Percentiles rank a stretch among this genome's conserved stretches.
Conservation (phyloP, 192 early-diverging fungal species). For the Gaertneriomyces semiglobifer region DNA sequence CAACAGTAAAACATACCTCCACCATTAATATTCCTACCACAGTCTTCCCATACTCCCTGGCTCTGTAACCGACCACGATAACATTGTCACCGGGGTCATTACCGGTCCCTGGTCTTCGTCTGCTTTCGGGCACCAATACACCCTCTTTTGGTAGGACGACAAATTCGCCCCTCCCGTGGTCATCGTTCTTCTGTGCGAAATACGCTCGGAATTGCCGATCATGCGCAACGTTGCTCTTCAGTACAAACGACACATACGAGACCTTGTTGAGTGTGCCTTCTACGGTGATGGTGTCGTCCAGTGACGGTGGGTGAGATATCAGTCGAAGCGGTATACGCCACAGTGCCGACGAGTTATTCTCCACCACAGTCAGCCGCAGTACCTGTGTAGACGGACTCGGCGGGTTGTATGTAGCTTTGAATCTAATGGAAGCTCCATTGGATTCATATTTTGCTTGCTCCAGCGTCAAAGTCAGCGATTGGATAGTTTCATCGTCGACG, state of each 20-base stretch:
- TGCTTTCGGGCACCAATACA: conserved; percentile 34
- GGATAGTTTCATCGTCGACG: neutral
- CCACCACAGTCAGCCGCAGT: conserved; percentile 37
- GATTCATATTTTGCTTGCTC: neutral
- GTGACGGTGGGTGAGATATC: conserved; percentile 32
- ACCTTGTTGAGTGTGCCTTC: conserved; percentile 49
- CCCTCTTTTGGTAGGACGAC: conserved; percentile 37
- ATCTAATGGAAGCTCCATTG: neutral
- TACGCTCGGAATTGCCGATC: conserved; percentile 39
- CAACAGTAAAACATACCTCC: conserved; percentile 34
- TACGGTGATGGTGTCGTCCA: conserved; percentile 53
- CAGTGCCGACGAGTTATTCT: conserved; percentile 25
- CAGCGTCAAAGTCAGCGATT: neutral
- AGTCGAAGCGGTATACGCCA: conserved; percentile 44
- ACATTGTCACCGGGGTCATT: conserved; percentile 33
- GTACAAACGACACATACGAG: conserved; percentile 39
- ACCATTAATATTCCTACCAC: conserved; percentile 40
- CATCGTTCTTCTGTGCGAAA: conserved; percentile 25
- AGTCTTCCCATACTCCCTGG: conserved; percentile 43
- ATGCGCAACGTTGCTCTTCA: conserved; percentile 32
- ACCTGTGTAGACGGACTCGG: conserved; percentile 22
- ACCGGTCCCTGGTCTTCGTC: neutral
- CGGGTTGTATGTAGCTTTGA: conserved; percentile 34
- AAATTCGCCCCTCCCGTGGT: conserved; percentile 31
- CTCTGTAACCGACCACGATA: conserved; percentile 46